These are phyloP conservation scores for Alternaria metachromatica DNA, from an alignment of 2,329 filamentous ascomycete species.

Conservation along the genomic window DNA sequence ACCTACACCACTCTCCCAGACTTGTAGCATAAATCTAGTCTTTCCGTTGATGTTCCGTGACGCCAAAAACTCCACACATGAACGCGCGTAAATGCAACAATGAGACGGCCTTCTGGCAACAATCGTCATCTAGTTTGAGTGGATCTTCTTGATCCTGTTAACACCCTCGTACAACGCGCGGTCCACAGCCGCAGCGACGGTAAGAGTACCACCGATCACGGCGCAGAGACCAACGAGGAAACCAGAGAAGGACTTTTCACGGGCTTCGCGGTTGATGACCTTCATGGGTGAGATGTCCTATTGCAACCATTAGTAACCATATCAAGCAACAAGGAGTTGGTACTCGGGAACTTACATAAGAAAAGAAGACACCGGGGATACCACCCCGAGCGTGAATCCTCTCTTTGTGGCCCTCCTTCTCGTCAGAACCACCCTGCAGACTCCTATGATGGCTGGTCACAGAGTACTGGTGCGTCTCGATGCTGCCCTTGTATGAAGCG, in stretches of 20 bases:
- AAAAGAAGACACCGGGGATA: conserved; percentile 98
- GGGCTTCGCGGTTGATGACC: conserved; percentile 93
- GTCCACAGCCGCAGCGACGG: conserved; percentile 92
- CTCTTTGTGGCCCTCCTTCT: conserved; percentile 88
- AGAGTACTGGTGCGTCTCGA: conserved; percentile 98
- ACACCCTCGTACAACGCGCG: conserved; percentile 89
- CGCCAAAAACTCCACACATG: conserved; percentile 11
- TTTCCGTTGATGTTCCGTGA: neutral
- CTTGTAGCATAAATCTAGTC: neutral
- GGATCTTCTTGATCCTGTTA: conserved; percentile 85
- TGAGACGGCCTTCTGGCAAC: neutral
- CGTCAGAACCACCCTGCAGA: conserved; percentile 80
- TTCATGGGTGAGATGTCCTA: conserved; percentile 99
- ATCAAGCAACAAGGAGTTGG: neutral
- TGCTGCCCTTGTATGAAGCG: conserved; percentile 74
- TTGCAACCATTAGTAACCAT: conserved; percentile 14
- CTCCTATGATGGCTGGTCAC: conserved; percentile 96
- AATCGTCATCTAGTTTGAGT: conserved; percentile 56
- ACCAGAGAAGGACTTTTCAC: conserved; percentile 85
- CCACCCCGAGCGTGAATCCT: conserved; percentile 87
- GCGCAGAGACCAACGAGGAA: conserved; percentile 96
- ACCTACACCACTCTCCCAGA: neutral
- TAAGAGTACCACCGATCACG: conserved; percentile 91
- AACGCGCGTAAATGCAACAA: conserved; percentile 9
- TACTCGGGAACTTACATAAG: conserved; percentile 73